A percentile compares a stretch with the other conserved stretches of the same genome.
Evolutionary conservation across 2,329 filamentous ascomycete genomes (phyloP).

Genomic region (Fusarium verrucosum): DNA sequence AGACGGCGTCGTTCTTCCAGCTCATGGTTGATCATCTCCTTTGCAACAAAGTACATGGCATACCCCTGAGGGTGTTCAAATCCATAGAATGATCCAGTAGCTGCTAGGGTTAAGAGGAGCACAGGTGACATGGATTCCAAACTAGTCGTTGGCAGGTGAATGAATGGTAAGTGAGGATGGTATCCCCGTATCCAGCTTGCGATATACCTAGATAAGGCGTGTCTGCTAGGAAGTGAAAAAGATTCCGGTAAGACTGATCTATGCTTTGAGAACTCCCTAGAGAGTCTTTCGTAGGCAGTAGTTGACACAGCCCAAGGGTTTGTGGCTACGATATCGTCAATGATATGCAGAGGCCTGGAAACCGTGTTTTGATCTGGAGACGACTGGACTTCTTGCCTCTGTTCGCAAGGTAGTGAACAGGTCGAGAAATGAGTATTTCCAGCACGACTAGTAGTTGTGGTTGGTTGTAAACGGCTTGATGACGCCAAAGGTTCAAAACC

Average conservation of each 20-base stretch:
- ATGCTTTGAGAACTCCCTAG: not conserved
- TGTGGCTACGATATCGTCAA: conserved; percentile 1
- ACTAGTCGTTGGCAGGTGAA: conserved; percentile 10
- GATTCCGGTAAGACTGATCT: not conserved
- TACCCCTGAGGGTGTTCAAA: not conserved
- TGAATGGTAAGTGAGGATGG: conserved; percentile 20
- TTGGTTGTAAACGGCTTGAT: not conserved
- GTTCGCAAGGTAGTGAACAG: not conserved
- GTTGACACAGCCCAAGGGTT: not conserved
- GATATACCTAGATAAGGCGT: conserved; percentile 19
- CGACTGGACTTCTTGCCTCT: not conserved
- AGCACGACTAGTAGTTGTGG: not conserved
- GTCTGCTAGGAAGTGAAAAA: conserved; percentile 14
- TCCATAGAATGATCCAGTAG: not conserved
- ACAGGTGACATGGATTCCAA: conserved; percentile 3
- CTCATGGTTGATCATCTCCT: not conserved
- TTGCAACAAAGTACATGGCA: not conserved
- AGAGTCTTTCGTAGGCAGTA: not conserved
- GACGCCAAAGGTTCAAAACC: not conserved
- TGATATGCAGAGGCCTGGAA: not conserved
- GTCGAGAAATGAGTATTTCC: not conserved
- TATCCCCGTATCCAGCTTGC: conserved; percentile 23
- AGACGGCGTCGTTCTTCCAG: not conserved
- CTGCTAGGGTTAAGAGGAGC: not conserved
- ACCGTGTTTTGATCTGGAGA: not conserved